Evolutionary conservation across 768 basidiomycete species (phyloP), one percentile per base, ranked within the genome.

Genomic region (Auricularia auricula-judae): DNA sequence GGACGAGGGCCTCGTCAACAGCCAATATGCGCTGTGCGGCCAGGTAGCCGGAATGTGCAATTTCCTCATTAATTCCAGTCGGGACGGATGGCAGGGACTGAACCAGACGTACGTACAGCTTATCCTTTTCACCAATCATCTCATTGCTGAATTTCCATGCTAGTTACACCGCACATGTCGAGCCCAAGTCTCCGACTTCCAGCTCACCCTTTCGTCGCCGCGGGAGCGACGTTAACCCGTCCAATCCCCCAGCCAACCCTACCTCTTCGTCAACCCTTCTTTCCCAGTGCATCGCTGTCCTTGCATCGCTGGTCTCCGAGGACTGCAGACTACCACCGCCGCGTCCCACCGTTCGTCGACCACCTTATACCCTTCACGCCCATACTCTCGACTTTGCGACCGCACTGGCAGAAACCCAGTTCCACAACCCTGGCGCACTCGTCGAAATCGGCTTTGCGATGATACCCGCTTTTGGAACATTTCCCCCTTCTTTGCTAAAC

Each of bases 311-410:
- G 23, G 77, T 91, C 18, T 73, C 77, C 4, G 86, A 88, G 65
- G 91, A 93, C 70, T 88, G 88, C 70, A 84, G 89, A 2, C 89
- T 83, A 73, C 81, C 81, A 66, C 79, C 83, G 2, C 73, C 79
- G 11, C 78, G 75, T 8, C 85, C 86, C 16, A 80, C 86, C 3
- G 88, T 86, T 2, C 78, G 78, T 0, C 80, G 83, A 35, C 91
- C 91, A 14, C 88, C 90, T 3, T 84, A 90, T 70, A 79, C 89
- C 3, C 74, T 94, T n/a, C 91, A 93, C 69, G 80, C 84, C 0
- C 72, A 87, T 35, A 81, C 81, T 3, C 74, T 94, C 36, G 89
- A 91, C 72, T 81, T 92, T 23, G 88, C 88, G 3, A 83, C 83
- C 65, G 82, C 85, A 67, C 79, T 94, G 33, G 74, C 85, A 29